Base-by-base conservation (phyloP, 208 protist genomes). In the Leishmania turanica region DNA sequence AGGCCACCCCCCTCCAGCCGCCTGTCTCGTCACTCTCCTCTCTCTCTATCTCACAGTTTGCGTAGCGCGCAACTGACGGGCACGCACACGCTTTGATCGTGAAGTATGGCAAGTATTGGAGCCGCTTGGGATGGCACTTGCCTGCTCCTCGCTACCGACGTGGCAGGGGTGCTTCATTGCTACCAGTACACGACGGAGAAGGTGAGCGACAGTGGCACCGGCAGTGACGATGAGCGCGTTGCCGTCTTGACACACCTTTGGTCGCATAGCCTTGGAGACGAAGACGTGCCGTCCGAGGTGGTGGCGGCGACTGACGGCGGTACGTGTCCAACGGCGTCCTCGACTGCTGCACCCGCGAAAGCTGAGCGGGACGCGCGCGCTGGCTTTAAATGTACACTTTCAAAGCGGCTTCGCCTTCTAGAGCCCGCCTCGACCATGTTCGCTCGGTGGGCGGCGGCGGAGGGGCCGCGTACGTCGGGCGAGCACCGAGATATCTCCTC, bases 351-450 rank as follows among this genome's bases (percentile, higher is more conserved):
- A 72, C 17, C 40, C 24, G 24, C 49, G 15, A 9, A 66, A 37
- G 9, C 75, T 34, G 64, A 37, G 62, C 19, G 11, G n/a, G 7
- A 7, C 75, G 56, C 17, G 4, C 53, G 13, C 21, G 40, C 27
- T 68, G 76, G 77, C 27, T 86, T 86, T 58, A 66, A 75, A 17
- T 86, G 82, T 60, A 60, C 60, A 4, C 5, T 86, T n/a, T 86
- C 82, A 37, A 78, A 79, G 45, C 78, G 56, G 0, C 56, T 86
- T 47, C 76, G 45, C 49, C 60, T 60, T 0, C 42, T 85, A 45
- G 64, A 72, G 21, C 7, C 34, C 21, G 2, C 13, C 34, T 72
- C 68, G 24, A 34, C n/a, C 19, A 15, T 49, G 21, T 42, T 8
- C 7, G 31, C 65, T 27, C 65, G 24, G 17, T 70, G 31, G 37